phyloP scores from a whole-genome alignment of 2,329 filamentous ascomycete species.

The Gaeumannomyces sp. region DNA sequence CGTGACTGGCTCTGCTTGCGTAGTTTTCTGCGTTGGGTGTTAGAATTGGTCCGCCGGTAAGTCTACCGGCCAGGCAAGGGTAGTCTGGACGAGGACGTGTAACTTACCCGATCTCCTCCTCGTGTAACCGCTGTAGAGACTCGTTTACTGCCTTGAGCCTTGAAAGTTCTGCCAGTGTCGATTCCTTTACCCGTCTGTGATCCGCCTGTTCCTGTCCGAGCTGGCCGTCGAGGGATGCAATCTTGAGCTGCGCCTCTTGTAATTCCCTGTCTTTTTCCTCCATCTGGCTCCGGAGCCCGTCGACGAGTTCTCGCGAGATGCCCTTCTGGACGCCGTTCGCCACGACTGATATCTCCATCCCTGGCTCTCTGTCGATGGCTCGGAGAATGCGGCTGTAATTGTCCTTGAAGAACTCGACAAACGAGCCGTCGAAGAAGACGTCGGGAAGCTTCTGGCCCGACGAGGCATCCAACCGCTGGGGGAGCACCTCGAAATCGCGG shows the following conservation, averaged over 20 bases:
- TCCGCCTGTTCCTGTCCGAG: conserved; percentile 69
- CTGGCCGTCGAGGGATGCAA: conserved; percentile 42
- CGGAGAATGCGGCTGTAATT: conserved; percentile 82
- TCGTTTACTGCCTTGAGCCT: conserved; percentile 28
- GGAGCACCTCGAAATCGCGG: conserved; percentile 82
- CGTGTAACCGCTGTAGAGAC: conserved; percentile 55
- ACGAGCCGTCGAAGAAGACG: conserved; percentile 78
- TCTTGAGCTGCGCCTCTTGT: conserved; percentile 39
- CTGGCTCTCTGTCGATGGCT: conserved; percentile 86
- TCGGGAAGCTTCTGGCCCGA: conserved; percentile 57
- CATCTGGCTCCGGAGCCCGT: conserved; percentile 71
- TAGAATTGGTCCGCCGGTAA: neutral
- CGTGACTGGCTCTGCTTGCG: conserved; percentile 20
- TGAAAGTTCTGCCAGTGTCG: conserved; percentile 43
- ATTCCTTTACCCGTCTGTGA: conserved; percentile 60
- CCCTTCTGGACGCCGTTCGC: conserved; percentile 78
- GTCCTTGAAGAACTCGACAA: conserved; percentile 92
- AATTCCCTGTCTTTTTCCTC: conserved; percentile 59
- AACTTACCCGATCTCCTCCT: conserved; percentile 46
- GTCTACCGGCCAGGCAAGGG: neutral
- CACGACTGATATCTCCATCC: conserved; percentile 74
- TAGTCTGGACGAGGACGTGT: conserved; percentile 9
- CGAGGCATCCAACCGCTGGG: conserved; percentile 55
- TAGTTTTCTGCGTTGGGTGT: conserved; percentile 2
- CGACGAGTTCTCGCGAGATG: conserved; percentile 88